Evolutionary conservation across 2,329 filamentous ascomycete species (phyloP).

Genomic region (Epicoccum nigrum): DNA sequence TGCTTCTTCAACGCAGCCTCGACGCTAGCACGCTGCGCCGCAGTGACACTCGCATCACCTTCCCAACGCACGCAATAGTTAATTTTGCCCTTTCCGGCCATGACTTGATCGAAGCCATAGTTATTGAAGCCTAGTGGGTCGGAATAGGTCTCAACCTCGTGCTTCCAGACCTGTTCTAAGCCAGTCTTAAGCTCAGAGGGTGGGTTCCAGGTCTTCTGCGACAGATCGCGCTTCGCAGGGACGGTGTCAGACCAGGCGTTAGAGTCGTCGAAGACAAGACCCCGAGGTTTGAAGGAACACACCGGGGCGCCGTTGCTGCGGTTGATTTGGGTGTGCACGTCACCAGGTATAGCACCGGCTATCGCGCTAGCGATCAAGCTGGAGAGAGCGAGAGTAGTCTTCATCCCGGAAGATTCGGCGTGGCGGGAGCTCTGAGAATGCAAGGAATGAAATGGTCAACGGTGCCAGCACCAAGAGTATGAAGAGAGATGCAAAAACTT

Average conservation of each 20-base stretch:
- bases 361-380: conserved; percentile 20
- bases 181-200: conserved; percentile 31
- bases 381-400: conserved; percentile 27
- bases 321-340: conserved; percentile 17
- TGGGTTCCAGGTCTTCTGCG: conserved; percentile 28
- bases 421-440: neutral
- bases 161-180: conserved; percentile 34
- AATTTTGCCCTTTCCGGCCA: conserved; percentile 42
- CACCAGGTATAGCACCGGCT: conserved; percentile 20
- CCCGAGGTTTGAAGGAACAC: conserved; percentile 26
- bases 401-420: conserved; percentile 19
- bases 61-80: conserved; percentile 57
- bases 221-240: conserved; percentile 26
- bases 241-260: conserved; percentile 21
- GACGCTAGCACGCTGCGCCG: conserved; percentile 48
- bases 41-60: conserved; percentile 43
- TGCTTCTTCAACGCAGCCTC: conserved; percentile 44
- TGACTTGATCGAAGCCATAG: conserved; percentile 39
- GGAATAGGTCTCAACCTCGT: conserved; percentile 31
- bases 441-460: neutral
- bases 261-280: conserved; percentile 17
- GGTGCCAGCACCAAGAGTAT: conserved; percentile 15
- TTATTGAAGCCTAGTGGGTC: conserved; percentile 36
- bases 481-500: conserved; percentile 1
- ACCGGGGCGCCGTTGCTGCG: conserved; percentile 22